Base-by-base conservation (phyloP, 495 filamentous ascomycete species). In the Neurospora africana region DNA sequence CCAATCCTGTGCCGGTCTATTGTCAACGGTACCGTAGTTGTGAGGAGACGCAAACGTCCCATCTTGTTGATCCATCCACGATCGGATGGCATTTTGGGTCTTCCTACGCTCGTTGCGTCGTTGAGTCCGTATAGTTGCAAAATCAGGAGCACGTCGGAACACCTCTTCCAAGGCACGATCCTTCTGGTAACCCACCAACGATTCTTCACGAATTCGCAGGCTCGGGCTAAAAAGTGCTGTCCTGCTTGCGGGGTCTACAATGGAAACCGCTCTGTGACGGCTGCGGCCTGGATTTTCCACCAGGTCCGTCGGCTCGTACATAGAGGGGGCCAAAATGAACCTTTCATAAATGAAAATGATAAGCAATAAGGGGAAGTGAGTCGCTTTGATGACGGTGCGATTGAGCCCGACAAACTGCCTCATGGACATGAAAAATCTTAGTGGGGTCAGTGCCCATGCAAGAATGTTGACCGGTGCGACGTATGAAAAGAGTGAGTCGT, bases 101-200 rank as follows among this genome's bases (percentile, higher is more conserved):
- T 92, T 89, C 36, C 87, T 86, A 67, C 88, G 84, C 58, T 90
- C 87, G 44, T 86, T 82, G 67, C 80, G 84, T 69, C 86, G 83
- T 9, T 86, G 84, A 5, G 84, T 88, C 41, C 82, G 74, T 72
- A 83, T 77, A 21, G 81, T 83, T 27, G 79, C 76, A 37, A 75
- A 76, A 69, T 85, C 82, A 4, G 86, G 86, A 11, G 78, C 78
- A 10, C 85, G 81, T 70, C 92, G 87, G 79, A 98, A 98, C 0
- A 98, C 93, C 75, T 96, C 94, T 30, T 97, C 95, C n/a, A 98
- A 82, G 11, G 92, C 94, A 47, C 89, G 89, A 74, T 97, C 94
- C 77, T 97, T 95, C 72, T 94, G 92, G 76, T 89, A 93, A 0
- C 92, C 94, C 37, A 91, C 87, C 58, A 95, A 87, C 0, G 93